phyloP scores from a whole-genome alignment of 1,284 basidiomycete species.

The Cystobasidium slooffiae region DNA sequence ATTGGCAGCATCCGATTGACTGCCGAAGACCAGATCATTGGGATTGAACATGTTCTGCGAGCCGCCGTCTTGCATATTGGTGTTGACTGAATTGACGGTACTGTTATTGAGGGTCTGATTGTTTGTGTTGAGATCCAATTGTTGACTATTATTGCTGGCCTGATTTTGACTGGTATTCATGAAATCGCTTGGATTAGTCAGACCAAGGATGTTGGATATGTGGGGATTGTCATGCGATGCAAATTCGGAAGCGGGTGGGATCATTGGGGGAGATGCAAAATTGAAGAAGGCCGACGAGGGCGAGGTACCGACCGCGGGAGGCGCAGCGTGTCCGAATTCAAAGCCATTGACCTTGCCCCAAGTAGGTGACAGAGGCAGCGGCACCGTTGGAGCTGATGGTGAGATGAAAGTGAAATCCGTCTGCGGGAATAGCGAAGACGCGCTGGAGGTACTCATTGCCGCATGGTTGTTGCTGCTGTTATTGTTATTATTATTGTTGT shows the following conservation, averaged over 20 bases:
- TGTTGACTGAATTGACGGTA: background rate
- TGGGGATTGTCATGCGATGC: slow-evolving; percentile 27
- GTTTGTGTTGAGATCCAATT: background rate
- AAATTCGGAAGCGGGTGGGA: slow-evolving; percentile 28
- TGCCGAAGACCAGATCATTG: slow-evolving; percentile 4
- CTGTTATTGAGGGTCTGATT: background rate
- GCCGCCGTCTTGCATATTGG: no score
- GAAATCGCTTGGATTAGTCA: slow-evolving; percentile 17
- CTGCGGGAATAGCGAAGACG: slow-evolving; percentile 21
- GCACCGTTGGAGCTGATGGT: slow-evolving; percentile 23
- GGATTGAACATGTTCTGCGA: background rate
- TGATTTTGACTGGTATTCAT: background rate
- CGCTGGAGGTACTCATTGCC: background rate
- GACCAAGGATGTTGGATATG: slow-evolving; percentile 33
- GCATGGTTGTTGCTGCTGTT: slow-evolving; percentile 1
- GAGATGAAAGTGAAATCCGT: slow-evolving; percentile 39
- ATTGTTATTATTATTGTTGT: background rate
- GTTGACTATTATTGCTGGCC: background rate
- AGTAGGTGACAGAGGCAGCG: slow-evolving; percentile 19
- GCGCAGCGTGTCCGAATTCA: slow-evolving; percentile 26
- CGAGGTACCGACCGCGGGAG: slow-evolving; percentile 9
- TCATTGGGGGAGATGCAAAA: slow-evolving; percentile 30
- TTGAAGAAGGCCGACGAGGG: slow-evolving; percentile 34
- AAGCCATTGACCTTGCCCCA: slow-evolving; percentile 29
- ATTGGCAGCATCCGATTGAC: background rate